These are phyloP conservation scores for Citrus australasica DNA, from an alignment of 345 rosid species.

Conservation along the genomic window DNA sequence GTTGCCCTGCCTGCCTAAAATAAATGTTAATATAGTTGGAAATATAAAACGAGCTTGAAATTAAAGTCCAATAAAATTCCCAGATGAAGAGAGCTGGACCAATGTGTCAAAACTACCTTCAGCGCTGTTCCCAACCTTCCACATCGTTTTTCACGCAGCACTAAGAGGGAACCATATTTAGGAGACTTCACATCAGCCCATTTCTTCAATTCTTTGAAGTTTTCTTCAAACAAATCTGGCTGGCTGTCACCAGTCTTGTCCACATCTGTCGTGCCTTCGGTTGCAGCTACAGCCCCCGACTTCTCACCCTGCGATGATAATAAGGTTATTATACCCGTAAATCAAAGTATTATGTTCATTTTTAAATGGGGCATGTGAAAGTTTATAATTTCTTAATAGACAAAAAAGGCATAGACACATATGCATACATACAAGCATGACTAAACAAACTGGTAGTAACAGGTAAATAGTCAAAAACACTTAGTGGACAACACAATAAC, in stretches of 20 bases:
- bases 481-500: not conserved
- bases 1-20: not conserved
- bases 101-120: slow-evolving; percentile 48
- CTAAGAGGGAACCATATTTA: slow-evolving; percentile 68
- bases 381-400: not conserved
- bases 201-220: slow-evolving; percentile 67
- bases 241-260: slow-evolving; percentile 25
- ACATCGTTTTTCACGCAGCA: slow-evolving; percentile 65
- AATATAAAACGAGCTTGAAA: not conserved
- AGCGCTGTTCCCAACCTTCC: slow-evolving; percentile 81
- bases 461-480: not conserved
- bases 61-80: not conserved
- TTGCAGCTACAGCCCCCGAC: slow-evolving; percentile 23
- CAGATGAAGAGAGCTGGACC: not conserved
- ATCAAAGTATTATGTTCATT: not conserved
- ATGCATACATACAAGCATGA: not conserved
- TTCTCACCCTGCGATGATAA: slow-evolving; percentile 43
- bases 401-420: too few species aligned
- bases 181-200: slow-evolving; percentile 88
- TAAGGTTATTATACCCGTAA: not conserved
- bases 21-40: not conserved
- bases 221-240: slow-evolving; percentile 69
- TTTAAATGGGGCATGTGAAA: not conserved
- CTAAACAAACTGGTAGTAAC: not conserved
- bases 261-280: slow-evolving; percentile 38